Evolutionary conservation across 1,139 yeast genomes (phyloP).

Genomic region (Debaryomyces robertsiae): DNA sequence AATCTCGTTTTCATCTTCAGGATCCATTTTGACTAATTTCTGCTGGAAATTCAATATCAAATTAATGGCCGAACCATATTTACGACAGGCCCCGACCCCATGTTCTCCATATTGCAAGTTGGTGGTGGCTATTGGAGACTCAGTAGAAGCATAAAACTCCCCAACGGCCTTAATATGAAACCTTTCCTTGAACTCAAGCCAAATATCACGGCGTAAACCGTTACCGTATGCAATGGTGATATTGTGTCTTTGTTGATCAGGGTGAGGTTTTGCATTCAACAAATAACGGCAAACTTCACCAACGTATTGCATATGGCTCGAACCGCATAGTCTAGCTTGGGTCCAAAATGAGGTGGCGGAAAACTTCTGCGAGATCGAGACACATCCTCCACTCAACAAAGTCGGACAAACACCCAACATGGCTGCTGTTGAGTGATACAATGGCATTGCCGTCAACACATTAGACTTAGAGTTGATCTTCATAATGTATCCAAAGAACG

Average conservation of each 20-base stretch:
- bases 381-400: constrained; percentile 65
- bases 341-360: constrained; percentile 90
- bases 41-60: constrained; percentile 58
- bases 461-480: constrained; percentile 56
- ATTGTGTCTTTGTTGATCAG: constrained; percentile 68
- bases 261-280: constrained; percentile 62
- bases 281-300: constrained; percentile 95
- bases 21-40: constrained; percentile 72
- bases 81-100: constrained; percentile 90
- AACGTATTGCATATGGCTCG: constrained; percentile 89
- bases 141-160: constrained; percentile 94
- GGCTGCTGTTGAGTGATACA: constrained; percentile 94
- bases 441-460: constrained; percentile 91
- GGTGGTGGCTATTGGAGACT: constrained; percentile 89
- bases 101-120: constrained; percentile 75
- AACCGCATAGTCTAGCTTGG: constrained; percentile 68
- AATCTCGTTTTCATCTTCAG: constrained; percentile 73
- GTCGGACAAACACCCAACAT: constrained; percentile 82
- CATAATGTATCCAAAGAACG: constrained; percentile 70
- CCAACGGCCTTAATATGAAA: constrained; percentile 78
- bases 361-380: constrained; percentile 80
- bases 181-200: constrained; percentile 77
- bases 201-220: constrained; percentile 90
- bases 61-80: constrained; percentile 70
- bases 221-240: constrained; percentile 85